Conservation (phyloP, 805 yeast genomes). For the Peterozyma xylosa region DNA sequence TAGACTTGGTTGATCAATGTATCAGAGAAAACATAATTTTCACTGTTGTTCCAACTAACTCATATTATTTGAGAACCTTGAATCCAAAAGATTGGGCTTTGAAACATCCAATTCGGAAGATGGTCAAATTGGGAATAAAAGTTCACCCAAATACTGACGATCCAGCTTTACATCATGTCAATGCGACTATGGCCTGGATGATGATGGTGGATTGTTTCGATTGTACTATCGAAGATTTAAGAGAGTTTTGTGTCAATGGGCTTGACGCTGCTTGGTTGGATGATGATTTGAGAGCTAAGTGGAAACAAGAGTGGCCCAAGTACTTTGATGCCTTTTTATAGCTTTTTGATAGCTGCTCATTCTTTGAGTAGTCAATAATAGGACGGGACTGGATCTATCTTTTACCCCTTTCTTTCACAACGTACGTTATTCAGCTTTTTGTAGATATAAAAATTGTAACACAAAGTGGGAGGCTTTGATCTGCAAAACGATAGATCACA, state of each 20-base stretch:
- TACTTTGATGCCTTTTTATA: slow-evolving; percentile 9
- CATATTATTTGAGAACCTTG: slow-evolving; percentile 21
- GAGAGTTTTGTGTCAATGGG: slow-evolving; percentile 17
- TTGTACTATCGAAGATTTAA: slow-evolving; percentile 15
- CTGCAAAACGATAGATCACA: too few species aligned
- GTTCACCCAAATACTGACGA: slow-evolving; percentile 25
- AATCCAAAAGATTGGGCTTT: slow-evolving; percentile 21
- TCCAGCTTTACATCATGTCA: slow-evolving; percentile 22
- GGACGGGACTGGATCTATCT: too few species aligned
- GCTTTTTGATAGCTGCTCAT: background rate
- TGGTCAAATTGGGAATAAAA: slow-evolving; percentile 18
- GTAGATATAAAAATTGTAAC: too few species aligned
- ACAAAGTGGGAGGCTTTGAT: too few species aligned
- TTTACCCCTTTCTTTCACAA: too few species aligned
- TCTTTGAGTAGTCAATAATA: too few species aligned
- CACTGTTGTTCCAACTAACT: slow-evolving; percentile 24
- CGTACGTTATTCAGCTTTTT: too few species aligned
- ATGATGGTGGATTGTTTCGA: slow-evolving; percentile 24
- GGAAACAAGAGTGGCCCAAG: slow-evolving; percentile 12
- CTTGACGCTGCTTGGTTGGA: slow-evolving; percentile 22
- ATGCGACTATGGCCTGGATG: slow-evolving; percentile 21
- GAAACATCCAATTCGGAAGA: slow-evolving; percentile 21
- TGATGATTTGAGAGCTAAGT: slow-evolving; percentile 11
- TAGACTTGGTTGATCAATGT: slow-evolving; percentile 16
- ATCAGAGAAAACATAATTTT: slow-evolving; percentile 13